Base-by-base conservation (phyloP, 2,329 filamentous ascomycete genomes). In the Penicillium sp. region DNA sequence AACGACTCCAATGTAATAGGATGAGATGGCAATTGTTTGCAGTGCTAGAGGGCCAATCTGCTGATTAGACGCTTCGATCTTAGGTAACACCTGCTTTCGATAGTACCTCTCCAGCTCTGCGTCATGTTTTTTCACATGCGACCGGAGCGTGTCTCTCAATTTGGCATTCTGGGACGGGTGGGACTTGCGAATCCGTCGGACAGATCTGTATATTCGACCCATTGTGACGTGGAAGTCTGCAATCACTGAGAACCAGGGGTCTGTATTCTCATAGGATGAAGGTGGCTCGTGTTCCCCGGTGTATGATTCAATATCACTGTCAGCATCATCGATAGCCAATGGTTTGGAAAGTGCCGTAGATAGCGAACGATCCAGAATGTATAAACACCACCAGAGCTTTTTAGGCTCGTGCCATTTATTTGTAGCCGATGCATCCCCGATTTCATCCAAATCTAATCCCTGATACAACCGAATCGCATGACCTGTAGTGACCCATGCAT, bases 391-490 rank as follows among this genome's bases (percentile, higher is more conserved):
- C 56, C 56, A 58, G 16, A 58, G 23, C 25, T 58, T 54, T 31
- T 48, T 51, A n/a, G 29, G 47, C 26, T 39, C 42, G 4, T 37
- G 29, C 25, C 37, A 47, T 13, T 14, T 33, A 23, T 50, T 45
- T 19, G 29, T 7, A 21, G 26, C 23, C 14, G 39, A 10, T 13
- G 14, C 3, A 47, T 54, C 37, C 4, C 23, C 44, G 6, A 13
- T n/a, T 4, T 50, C 19, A 1, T 56, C 51, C 6, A 57, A 11
- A 49, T 60, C 54, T 6, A 60, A 43, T 9, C 54, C 50, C 35
- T 60, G 58, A n/a, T 60, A 60, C 19, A 60, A 29, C n/a, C 58
- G 54, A 11, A 60, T 60, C 23, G 58, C 58, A 42, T 60, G 58
- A 13, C 58, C 58, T 8, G 48, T 42, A 45, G 50, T 60, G 21